Evolutionary conservation across 345 rosid species (phyloP).

Genomic region (Xanthoceras sorbifolium): DNA sequence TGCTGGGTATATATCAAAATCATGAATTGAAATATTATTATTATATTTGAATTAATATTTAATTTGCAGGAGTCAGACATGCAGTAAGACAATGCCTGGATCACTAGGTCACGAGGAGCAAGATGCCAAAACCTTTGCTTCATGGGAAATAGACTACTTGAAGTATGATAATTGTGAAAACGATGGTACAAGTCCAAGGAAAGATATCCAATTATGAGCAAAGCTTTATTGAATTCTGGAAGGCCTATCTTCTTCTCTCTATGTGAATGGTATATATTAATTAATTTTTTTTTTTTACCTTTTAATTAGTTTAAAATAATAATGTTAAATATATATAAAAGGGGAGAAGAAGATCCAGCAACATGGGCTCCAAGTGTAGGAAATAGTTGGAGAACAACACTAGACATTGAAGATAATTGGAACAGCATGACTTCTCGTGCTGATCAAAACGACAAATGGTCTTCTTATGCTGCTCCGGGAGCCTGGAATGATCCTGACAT

Average conservation of each 20-base stretch:
- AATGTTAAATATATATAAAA: not conserved
- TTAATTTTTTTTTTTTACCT: too few species aligned
- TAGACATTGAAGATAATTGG: conserved; percentile 56
- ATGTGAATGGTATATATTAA: conserved; percentile 57
- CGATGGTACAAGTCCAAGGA: conserved; percentile 39
- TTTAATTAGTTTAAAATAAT: too few species aligned
- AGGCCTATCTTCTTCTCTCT: conserved; percentile 55
- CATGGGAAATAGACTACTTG: conserved; percentile 55
- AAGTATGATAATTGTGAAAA: conserved; percentile 55
- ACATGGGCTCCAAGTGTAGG: conserved; percentile 60
- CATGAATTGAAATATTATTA: too few species aligned
- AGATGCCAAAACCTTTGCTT: conserved; percentile 53
- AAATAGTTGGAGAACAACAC: conserved; percentile 75
- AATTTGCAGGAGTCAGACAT: conserved; percentile 47
- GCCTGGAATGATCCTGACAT: conserved; percentile 85
- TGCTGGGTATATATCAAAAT: conserved; percentile 39
- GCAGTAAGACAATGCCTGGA: conserved; percentile 62
- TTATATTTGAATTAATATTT: not conserved
- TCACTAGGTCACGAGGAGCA: conserved; percentile 54
- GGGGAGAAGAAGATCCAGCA: conserved; percentile 73
- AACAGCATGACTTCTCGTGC: conserved; percentile 54
- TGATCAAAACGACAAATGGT: conserved; percentile 61
- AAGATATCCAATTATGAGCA: conserved; percentile 65
- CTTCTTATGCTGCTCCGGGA: conserved; percentile 63
- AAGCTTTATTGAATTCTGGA: conserved; percentile 53